Evolutionary conservation across 2,329 filamentous ascomycete species (phyloP), one percentile per base, ranked within the genome.

Genomic region (Rachicladosporium sp.): DNA sequence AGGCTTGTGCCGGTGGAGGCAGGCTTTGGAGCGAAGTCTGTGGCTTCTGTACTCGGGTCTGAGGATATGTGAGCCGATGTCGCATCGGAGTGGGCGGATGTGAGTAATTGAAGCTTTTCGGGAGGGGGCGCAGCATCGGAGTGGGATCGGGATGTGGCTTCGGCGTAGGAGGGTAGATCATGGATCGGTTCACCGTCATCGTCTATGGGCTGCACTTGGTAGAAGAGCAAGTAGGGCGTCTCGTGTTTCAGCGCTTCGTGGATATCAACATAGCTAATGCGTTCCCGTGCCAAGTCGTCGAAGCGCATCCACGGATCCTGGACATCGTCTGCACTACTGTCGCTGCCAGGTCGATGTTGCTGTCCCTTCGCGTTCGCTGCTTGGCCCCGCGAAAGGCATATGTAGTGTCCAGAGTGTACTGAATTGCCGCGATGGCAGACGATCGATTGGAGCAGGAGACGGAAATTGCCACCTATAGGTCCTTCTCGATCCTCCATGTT

Each of bases 151-250:
- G 54, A 55, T 5, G 53, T 58, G 1, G 58, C 59, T 46, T 67
- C 66, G 9, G 55, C 51, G 38, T 69, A 69, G 4, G 47, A 56
- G 0, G 66, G 66, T 29, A 65, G 58, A 36, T 56, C 52, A 33
- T 53, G 54, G 7, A 52, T 51, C 7, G 49, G 49, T 31, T 49
- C 43, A 11, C 64, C 61, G 46, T 81, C 73, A 41, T 88, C 82
- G 23, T 85, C 76, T 53, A 93, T 86, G 0, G 89, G 88, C 23
- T 93, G 74, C 31, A 96, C 84, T 59, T 95, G 89, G 55, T 95
- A 98, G 60, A 96, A 96, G 0, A 98, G 68, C 5, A 96, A 72
- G 57, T 96, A 96, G 0, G 91, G 89, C 58, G 86, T 93, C 58
- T 95, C 88, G n/a, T 81, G 73, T 48, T 76, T 80, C 36, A 96